Conservation (phyloP, 768 basidiomycete species). For the Clathrus columnatus region DNA sequence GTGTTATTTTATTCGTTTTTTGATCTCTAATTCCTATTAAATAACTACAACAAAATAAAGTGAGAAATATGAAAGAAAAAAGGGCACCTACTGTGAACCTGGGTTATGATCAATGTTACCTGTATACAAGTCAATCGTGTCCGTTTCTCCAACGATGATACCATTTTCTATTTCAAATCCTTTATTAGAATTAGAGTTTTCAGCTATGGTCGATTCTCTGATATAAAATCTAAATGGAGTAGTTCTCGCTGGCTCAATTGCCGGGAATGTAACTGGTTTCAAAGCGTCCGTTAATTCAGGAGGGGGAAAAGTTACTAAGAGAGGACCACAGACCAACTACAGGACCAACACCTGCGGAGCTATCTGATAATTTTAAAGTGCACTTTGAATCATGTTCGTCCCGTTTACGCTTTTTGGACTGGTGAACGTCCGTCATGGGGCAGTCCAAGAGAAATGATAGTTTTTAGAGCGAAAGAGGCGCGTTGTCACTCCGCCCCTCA, state of each 20-base stretch:
- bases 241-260: slow-evolving; percentile 44
- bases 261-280: slow-evolving; percentile 52
- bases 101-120: slow-evolving; percentile 34
- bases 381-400: slow-evolving; percentile 27
- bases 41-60: slow-evolving; percentile 43
- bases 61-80: slow-evolving; percentile 1
- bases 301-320: neutral
- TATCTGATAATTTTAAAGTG: slow-evolving; percentile 29
- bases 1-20: slow-evolving; percentile 55
- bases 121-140: slow-evolving; percentile 69
- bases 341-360: slow-evolving; percentile 34
- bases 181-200: slow-evolving; percentile 16
- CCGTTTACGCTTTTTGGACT: slow-evolving; percentile 43
- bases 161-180: slow-evolving; percentile 27
- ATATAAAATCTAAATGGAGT: slow-evolving; percentile 58
- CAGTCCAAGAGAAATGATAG: no score
- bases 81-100: slow-evolving; percentile 45
- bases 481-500: neutral
- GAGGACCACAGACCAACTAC: slow-evolving; percentile 40
- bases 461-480: neutral
- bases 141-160: slow-evolving; percentile 76
- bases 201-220: slow-evolving; percentile 31
- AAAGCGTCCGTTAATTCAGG: neutral
- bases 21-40: slow-evolving; percentile 78
- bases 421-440: slow-evolving; percentile 1